Conservation (phyloP, 2,329 filamentous ascomycete species). For the Pseudogymnoascus destructans region DNA sequence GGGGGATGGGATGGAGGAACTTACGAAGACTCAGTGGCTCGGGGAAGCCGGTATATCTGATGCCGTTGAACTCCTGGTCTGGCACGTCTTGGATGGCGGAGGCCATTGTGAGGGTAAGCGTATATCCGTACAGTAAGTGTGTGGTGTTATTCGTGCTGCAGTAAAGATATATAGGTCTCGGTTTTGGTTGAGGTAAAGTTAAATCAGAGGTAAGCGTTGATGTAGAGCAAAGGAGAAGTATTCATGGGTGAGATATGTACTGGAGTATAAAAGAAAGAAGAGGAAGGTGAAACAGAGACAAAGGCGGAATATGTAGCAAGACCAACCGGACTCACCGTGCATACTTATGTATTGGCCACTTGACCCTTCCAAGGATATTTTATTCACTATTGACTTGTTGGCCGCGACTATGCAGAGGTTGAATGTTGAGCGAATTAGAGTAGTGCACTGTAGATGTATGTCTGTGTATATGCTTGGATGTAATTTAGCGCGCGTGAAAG, state of each 20-base stretch:
- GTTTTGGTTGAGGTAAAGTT: neutral
- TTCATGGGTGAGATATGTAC: neutral
- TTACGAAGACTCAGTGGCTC: constrained; percentile 23
- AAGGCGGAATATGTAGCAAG: neutral
- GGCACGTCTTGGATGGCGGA: neutral
- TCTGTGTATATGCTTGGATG: neutral
- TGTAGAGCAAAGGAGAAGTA: neutral
- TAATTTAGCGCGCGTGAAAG: neutral
- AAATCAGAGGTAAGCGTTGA: neutral
- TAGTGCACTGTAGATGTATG: neutral
- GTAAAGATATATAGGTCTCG: neutral
- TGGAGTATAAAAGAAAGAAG: neutral
- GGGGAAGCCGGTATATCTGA: constrained; percentile 29
- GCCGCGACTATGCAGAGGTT: neutral
- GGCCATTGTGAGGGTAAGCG: neutral
- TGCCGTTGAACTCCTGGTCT: constrained; percentile 11
- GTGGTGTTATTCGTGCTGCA: neutral
- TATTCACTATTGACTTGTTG: neutral
- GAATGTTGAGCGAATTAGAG: neutral
- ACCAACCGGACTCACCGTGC: neutral
- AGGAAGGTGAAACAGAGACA: neutral
- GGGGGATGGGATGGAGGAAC: neutral
- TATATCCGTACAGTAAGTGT: neutral
- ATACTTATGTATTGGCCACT: constrained; percentile 3
- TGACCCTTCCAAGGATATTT: neutral